phyloP scores from a whole-genome alignment of 2,329 filamentous ascomycete genomes.

The Corniculantispora saksenae region DNA sequence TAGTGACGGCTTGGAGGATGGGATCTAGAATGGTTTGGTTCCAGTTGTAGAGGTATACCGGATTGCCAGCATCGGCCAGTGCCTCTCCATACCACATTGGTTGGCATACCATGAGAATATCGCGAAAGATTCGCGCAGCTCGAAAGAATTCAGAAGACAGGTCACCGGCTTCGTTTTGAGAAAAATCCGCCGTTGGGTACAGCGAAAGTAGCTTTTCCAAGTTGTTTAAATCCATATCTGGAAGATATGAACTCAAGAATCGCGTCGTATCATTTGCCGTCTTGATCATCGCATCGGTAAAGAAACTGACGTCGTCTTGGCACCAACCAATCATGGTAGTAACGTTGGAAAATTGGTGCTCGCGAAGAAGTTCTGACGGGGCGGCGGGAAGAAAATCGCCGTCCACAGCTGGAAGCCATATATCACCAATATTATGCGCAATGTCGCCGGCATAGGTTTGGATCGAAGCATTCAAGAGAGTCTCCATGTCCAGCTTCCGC shows the following conservation, averaged over 20 bases:
- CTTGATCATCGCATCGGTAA: conserved; percentile 41
- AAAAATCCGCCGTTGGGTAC: conserved; percentile 52
- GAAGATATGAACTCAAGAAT: conserved; percentile 43
- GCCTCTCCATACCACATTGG: conserved; percentile 44
- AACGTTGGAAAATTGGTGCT: conserved; percentile 59
- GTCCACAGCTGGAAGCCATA: conserved; percentile 50
- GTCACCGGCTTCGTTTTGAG: conserved; percentile 29
- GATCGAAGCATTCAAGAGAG: conserved; percentile 46
- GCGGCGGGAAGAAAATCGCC: conserved; percentile 41
- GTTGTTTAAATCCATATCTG: conserved; percentile 34
- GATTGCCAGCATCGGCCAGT: conserved; percentile 38
- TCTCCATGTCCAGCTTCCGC: conserved; percentile 41
- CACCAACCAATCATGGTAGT: conserved; percentile 62
- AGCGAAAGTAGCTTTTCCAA: conserved; percentile 45
- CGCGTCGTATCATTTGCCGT: conserved; percentile 40
- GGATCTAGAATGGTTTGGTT: conserved; percentile 49
- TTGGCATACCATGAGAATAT: conserved; percentile 53
- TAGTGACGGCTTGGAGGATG: conserved; percentile 31
- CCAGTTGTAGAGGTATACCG: conserved; percentile 51
- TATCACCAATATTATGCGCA: conserved; percentile 51
- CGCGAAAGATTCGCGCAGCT: conserved; percentile 49
- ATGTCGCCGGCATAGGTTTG: conserved; percentile 41
- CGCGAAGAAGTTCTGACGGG: conserved; percentile 53
- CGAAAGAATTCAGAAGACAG: conserved; percentile 52
- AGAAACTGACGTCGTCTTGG: conserved; percentile 46